Evolutionary conservation across 129 eudicot genomes (phyloP).

Genomic region (Lactuca saligna): DNA sequence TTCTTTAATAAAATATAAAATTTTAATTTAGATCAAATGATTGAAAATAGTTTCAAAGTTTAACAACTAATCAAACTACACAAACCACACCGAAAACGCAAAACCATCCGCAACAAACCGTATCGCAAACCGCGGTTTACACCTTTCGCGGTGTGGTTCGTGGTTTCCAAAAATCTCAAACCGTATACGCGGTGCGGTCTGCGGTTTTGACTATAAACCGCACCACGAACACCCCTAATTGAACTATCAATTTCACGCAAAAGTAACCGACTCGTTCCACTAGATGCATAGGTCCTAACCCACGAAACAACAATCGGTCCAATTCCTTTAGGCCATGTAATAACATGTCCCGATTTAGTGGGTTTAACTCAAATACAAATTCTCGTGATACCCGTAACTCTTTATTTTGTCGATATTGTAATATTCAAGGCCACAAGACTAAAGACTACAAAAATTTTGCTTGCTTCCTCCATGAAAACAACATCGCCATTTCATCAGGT

Average conservation of each 20-base stretch:
- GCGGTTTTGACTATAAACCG: too few relatives aligned
- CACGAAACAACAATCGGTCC: background rate
- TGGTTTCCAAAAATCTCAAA: too few relatives aligned
- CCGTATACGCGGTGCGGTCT: too few relatives aligned
- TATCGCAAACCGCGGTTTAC: too few relatives aligned
- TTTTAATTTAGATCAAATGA: too few relatives aligned
- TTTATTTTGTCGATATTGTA: conserved; percentile 4
- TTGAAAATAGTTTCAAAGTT: too few relatives aligned
- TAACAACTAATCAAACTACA: too few relatives aligned
- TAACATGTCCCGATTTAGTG: background rate
- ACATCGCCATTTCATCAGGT: background rate
- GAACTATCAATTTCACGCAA: background rate
- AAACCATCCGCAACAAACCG: too few relatives aligned
- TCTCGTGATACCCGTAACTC: conserved; percentile 1
- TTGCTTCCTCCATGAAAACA: background rate
- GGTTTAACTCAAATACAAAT: background rate
- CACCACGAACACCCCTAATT: too few relatives aligned
- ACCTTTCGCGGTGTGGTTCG: too few relatives aligned
- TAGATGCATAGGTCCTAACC: background rate
- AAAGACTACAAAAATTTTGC: background rate
- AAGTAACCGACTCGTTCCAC: background rate
- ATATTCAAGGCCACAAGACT: background rate
- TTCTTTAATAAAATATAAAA: too few relatives aligned
- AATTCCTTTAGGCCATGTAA: background rate
- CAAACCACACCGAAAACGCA: too few relatives aligned